Evolutionary conservation across 768 basidiomycete genomes (phyloP), one percentile per base, ranked within the genome.

Genomic region (Podaxis rugospora): DNA sequence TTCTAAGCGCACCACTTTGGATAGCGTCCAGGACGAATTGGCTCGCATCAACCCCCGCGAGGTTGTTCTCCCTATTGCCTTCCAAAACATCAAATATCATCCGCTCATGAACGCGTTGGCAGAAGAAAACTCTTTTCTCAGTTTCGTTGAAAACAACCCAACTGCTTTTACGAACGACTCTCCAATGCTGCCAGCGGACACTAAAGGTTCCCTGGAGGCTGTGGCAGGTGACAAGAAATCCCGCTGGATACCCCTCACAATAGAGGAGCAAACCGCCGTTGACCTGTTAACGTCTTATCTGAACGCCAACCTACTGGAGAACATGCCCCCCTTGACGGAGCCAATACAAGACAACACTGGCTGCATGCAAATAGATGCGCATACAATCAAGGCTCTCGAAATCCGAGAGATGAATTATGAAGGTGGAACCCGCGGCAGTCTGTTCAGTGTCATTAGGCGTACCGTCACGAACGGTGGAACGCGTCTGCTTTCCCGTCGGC

Each of bases 361-460:
- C 25, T 79, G 87, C n/a, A 92, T 95, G 91, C 89, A 93, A 65
- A 92, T 95, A 59, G 93, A 95, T 69, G 82, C 89, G 3, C 87
- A 94, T 69, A 94, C 93, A 1, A 88, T 94, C 72, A 88, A 89
- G 69, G 88, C 89, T n/a, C 82, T 95, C 49, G 93, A 95, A 71
- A 88, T 95, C 55, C 80, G 86, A 23, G 91, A 93, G 74, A 82
- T 80, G 32, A 80, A 85, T 27, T 78, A 85, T 32, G 92, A 93
- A 66, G 90, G 90, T 0, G 86, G 90, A 0, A 70, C 75, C 10
- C 83, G 81, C 59, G 93, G 93, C 3, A 92, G 87, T 66, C 77
- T 95, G 57, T 67, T 93, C 35, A 88, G 84, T 65, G 83, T 82
- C 35, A 78, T 94, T 59, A 92, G 88, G 68, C 81, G 90, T 50